Evolutionary conservation across 129 eudicot genomes (phyloP).

Genomic region (Chrysanthemum seticuspe): DNA sequence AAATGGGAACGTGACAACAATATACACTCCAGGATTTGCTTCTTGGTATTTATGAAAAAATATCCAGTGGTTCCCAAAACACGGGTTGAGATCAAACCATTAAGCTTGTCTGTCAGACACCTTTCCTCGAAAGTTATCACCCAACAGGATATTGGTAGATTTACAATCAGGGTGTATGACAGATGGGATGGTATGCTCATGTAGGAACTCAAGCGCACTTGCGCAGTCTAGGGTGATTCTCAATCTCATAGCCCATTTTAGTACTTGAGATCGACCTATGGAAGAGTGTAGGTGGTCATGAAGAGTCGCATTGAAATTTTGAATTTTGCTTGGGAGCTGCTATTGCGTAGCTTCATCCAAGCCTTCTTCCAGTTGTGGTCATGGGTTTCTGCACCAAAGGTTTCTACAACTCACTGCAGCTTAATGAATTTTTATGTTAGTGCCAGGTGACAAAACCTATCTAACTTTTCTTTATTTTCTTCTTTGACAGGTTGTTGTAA

Average conservation of each 20-base stretch:
- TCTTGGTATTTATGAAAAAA: slow-evolving; percentile 64
- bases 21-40: slow-evolving; percentile 96
- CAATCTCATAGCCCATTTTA: no score
- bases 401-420: slow-evolving; percentile 26
- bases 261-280: no score
- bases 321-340: slow-evolving; percentile 92
- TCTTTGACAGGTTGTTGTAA: slow-evolving; percentile 71
- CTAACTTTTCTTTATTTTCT: slow-evolving; percentile 23
- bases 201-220: no score
- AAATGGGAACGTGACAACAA: slow-evolving; percentile 92
- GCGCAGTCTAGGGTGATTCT: no score
- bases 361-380: slow-evolving; percentile 97
- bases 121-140: no score
- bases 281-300: no score
- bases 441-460: slow-evolving; percentile 12
- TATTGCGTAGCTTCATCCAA: slow-evolving; percentile 89
- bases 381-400: slow-evolving; percentile 88
- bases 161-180: no score
- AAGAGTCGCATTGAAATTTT: slow-evolving; percentile 48
- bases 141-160: no score
- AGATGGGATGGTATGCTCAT: no score
- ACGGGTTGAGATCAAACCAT: no score
- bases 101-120: no score
- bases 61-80: no score
- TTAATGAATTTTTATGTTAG: background rate